phyloP scores from a whole-genome alignment of 108 stramenopile genomes.

The Nitzschia inconspicua region DNA sequence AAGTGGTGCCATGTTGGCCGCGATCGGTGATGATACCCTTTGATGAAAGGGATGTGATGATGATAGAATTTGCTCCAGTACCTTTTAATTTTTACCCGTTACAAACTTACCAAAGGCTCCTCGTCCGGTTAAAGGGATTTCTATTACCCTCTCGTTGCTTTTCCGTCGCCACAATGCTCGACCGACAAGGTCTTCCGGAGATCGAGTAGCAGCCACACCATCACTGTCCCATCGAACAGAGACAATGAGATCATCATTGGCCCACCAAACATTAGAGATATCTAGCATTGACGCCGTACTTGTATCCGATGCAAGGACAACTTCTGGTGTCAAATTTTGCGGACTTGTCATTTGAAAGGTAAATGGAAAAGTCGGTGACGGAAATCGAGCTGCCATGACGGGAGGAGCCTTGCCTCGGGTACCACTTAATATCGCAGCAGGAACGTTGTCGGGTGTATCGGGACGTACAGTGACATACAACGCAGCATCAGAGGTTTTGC shows the following conservation, averaged over 20 bases:
- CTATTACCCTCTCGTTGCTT: constrained; percentile 1
- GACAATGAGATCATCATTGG: constrained; percentile 45
- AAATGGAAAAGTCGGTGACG: constrained; percentile 46
- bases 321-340: constrained; percentile 48
- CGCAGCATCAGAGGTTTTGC: constrained; percentile 19
- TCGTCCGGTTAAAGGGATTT: constrained; percentile 14
- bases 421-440: constrained; percentile 47
- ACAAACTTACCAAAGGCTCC: constrained; percentile 35
- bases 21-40: too few species aligned
- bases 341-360: constrained; percentile 28
- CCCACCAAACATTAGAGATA: constrained; percentile 39
- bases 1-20: too few species aligned
- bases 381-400: constrained; percentile 43
- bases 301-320: constrained; percentile 13
- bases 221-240: constrained; percentile 57
- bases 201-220: constrained; percentile 58
- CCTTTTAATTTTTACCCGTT: constrained; percentile 14
- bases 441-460: constrained; percentile 54
- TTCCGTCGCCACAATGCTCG: constrained; percentile 18
- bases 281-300: neutral
- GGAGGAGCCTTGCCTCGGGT: constrained; percentile 58
- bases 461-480: constrained; percentile 54
- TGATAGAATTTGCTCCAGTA: too few species aligned
- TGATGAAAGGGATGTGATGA: too few species aligned
- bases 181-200: constrained; percentile 58